These are phyloP conservation scores for Erodium texanum DNA, from an alignment of 441 rosid genomes.

Conservation along the genomic window DNA sequence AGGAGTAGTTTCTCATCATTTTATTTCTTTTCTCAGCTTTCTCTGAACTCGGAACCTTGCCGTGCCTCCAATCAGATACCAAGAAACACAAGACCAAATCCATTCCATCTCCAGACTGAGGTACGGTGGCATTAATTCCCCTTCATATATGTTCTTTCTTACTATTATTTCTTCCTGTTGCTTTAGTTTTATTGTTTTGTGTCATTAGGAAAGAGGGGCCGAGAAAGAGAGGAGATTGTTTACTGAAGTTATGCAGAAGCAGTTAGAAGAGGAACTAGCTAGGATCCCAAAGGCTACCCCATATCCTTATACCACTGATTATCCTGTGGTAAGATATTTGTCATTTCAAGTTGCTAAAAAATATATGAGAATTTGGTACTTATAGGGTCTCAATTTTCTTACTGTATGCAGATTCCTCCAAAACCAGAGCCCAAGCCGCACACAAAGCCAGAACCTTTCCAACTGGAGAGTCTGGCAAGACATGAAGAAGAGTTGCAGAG, in stretches of 20 bases:
- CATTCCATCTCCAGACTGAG: slow-evolving; percentile 86
- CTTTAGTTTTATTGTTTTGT: neutral
- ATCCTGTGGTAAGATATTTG: slow-evolving; percentile 62
- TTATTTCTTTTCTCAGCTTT: slow-evolving; percentile 46
- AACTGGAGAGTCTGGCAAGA: slow-evolving; percentile 71
- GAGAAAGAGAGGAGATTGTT: slow-evolving; percentile 67
- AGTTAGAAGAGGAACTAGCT: slow-evolving; percentile 62
- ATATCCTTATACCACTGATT: slow-evolving; percentile 95
- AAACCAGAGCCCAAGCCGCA: slow-evolving; percentile 79
- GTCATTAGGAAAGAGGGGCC: slow-evolving; percentile 80
- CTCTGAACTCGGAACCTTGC: slow-evolving; percentile 62
- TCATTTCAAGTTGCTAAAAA: neutral
- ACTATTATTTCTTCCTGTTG: slow-evolving; percentile 8
- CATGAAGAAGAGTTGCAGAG: slow-evolving; percentile 84
- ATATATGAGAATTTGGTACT: neutral
- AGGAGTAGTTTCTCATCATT: neutral
- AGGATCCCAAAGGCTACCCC: slow-evolving; percentile 80
- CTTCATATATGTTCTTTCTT: neutral
- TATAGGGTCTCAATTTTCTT: neutral
- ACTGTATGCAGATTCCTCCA: slow-evolving; percentile 47
- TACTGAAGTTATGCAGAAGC: slow-evolving; percentile 48
- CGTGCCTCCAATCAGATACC: slow-evolving; percentile 45
- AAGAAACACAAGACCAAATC: slow-evolving; percentile 70
- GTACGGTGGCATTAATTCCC: slow-evolving; percentile 27
- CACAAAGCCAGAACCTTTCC: slow-evolving; percentile 84